phyloP scores from a whole-genome alignment of 768 basidiomycete genomes.

The Pulveroboletus sp. region DNA sequence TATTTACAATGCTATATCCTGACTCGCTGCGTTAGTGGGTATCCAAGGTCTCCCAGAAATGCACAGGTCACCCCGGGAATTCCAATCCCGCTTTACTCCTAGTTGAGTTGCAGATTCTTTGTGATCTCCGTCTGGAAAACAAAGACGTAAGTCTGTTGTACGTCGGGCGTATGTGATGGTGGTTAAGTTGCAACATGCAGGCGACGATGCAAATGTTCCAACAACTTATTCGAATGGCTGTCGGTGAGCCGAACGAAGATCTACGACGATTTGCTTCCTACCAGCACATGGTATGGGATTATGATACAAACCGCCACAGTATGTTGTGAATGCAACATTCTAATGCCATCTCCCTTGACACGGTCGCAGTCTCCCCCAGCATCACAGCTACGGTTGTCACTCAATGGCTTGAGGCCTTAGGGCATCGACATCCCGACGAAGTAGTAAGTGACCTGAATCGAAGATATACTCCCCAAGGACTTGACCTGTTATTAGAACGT shows the following conservation, averaged over 20 bases:
- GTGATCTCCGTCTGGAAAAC: slow-evolving; percentile 6
- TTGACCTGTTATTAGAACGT: slow-evolving; percentile 14
- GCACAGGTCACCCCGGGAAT: neutral
- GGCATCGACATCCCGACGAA: slow-evolving; percentile 29
- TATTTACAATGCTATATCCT: neutral
- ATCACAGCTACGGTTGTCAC: slow-evolving; percentile 36
- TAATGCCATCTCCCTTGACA: neutral
- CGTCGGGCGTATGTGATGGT: neutral
- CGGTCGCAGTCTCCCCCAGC: slow-evolving; percentile 30
- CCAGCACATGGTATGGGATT: slow-evolving; percentile 55
- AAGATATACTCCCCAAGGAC: neutral
- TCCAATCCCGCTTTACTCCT: slow-evolving; percentile 24
- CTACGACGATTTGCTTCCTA: slow-evolving; percentile 48
- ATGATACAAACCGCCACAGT: slow-evolving; percentile 40
- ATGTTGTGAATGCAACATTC: slow-evolving; percentile 8
- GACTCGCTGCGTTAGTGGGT: slow-evolving; percentile 15
- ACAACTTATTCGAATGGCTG: slow-evolving; percentile 40
- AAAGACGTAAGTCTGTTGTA: slow-evolving; percentile 15
- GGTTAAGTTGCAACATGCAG: slow-evolving; percentile 9
- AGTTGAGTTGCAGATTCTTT: slow-evolving; percentile 24
- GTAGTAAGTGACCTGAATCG: slow-evolving; percentile 5
- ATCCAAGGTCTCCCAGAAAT: slow-evolving; percentile 4
- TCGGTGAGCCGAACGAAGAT: slow-evolving; percentile 31
- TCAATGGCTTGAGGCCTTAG: slow-evolving; percentile 51
- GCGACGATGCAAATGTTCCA: slow-evolving; percentile 21